phyloP scores from a whole-genome alignment of 2,329 filamentous ascomycete species.

The Teratosphaeria gauchensis region DNA sequence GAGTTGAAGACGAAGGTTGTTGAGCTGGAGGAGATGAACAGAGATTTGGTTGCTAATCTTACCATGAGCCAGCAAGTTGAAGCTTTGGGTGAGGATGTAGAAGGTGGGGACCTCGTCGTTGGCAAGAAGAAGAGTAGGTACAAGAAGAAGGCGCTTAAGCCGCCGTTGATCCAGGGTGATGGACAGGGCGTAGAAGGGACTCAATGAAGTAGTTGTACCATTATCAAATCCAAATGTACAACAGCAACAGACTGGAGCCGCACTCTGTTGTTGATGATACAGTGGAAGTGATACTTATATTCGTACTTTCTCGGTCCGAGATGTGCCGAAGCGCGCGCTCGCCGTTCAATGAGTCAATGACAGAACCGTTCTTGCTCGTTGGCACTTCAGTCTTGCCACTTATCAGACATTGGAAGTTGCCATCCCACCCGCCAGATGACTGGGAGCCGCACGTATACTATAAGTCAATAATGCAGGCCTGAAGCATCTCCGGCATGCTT shows the following conservation, averaged over 20 bases:
- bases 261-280: too few species aligned
- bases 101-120: slow-evolving; percentile 58
- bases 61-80: slow-evolving; percentile 71
- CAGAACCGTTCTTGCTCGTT: background rate
- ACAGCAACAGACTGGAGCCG: too few species aligned
- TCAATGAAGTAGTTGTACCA: background rate
- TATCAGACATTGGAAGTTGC: too few species aligned
- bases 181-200: background rate
- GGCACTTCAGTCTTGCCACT: background rate
- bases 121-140: slow-evolving; percentile 45
- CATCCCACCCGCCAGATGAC: too few species aligned
- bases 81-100: slow-evolving; percentile 49
- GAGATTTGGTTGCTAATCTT: slow-evolving; percentile 81
- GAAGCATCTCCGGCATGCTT: background rate
- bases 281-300: too few species aligned
- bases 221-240: background rate
- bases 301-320: too few species aligned
- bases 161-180: background rate
- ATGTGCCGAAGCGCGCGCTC: too few species aligned
- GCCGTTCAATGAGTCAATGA: too few species aligned
- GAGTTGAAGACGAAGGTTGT: slow-evolving; percentile 45
- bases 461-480: background rate
- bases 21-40: slow-evolving; percentile 76
- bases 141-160: slow-evolving; percentile 17
- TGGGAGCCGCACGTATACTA: background rate